Conservation (phyloP, 345 rosid genomes). For the Microthlaspi erraticum region DNA sequence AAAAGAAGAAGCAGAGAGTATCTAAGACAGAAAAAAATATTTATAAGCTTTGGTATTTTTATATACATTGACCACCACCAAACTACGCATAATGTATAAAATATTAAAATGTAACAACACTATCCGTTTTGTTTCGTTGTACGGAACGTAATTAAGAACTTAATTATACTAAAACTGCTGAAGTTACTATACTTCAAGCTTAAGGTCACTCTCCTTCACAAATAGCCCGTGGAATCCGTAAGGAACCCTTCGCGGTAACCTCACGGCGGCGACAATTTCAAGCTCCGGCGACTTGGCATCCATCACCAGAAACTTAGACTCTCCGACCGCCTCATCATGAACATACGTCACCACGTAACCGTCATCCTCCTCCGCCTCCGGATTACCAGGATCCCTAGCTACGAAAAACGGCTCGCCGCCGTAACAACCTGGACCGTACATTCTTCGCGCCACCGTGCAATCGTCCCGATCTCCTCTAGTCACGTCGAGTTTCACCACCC, state of each 20-base stretch:
- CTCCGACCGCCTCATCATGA: conserved; percentile 40
- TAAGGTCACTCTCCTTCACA: conserved; percentile 47
- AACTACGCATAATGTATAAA: conserved; percentile 4
- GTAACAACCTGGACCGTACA: conserved; percentile 45
- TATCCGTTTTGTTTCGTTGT: neutral
- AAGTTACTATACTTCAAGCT: conserved; percentile 7
- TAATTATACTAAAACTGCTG: neutral
- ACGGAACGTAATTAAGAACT: conserved; percentile 29
- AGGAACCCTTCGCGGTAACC: conserved; percentile 47
- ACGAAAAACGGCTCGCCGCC: conserved; percentile 51
- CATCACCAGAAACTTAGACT: conserved; percentile 49
- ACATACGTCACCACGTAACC: conserved; percentile 47
- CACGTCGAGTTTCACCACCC: conserved; percentile 45
- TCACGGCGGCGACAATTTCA: conserved; percentile 41
- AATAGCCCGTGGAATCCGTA: conserved; percentile 47
- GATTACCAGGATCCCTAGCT: conserved; percentile 33
- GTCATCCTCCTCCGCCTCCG: conserved; percentile 47
- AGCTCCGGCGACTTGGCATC: conserved; percentile 49
- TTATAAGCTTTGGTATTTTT: conserved; percentile 14
- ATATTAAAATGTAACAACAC: conserved; percentile 15
- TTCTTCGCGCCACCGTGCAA: conserved; percentile 45
- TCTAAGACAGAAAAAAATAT: neutral
- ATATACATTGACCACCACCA: conserved; percentile 35
- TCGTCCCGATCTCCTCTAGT: conserved; percentile 28
- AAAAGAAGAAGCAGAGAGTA: neutral